Evolutionary conservation across 345 rosid genomes (phyloP).

Genomic region (Rubroshorea leprosula): DNA sequence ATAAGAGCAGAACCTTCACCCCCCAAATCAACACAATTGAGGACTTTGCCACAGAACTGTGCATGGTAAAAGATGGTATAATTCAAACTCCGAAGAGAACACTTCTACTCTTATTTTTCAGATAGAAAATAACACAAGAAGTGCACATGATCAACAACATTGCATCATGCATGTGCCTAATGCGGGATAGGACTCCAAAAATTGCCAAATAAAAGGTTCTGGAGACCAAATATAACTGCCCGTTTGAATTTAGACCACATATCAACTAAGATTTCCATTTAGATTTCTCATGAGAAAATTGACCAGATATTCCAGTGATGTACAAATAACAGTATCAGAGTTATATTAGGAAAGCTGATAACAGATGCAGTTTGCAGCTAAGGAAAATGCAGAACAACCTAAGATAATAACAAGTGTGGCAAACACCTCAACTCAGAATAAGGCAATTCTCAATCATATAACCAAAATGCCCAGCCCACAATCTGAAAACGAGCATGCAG

Average conservation of each 20-base stretch:
- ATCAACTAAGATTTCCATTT: no score
- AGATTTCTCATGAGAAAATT: not conserved
- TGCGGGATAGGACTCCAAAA: not conserved
- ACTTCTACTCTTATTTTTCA: not conserved
- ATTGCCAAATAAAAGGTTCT: not conserved
- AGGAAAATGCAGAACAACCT: no score
- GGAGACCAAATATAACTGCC: not conserved
- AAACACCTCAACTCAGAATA: no score
- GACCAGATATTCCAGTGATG: not conserved
- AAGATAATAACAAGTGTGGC: no score
- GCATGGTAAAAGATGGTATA: slow-evolving; percentile 5
- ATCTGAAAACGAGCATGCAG: not conserved
- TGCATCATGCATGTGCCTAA: not conserved
- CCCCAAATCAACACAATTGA: slow-evolving; percentile 75
- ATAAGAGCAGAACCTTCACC: slow-evolving; percentile 91
- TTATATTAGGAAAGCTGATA: not conserved
- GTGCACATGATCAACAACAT: not conserved
- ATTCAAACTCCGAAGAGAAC: slow-evolving; percentile 4
- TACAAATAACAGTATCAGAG: not conserved
- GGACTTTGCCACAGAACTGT: slow-evolving; percentile 82
- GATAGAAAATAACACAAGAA: not conserved
- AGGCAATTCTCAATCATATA: not conserved
- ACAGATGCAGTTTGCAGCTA: not conserved
- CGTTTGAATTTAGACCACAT: slow-evolving; percentile 1
- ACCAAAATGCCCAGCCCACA: not conserved